Conservation (phyloP, 2,329 filamentous ascomycete genomes). For the Apiospora aurea region DNA sequence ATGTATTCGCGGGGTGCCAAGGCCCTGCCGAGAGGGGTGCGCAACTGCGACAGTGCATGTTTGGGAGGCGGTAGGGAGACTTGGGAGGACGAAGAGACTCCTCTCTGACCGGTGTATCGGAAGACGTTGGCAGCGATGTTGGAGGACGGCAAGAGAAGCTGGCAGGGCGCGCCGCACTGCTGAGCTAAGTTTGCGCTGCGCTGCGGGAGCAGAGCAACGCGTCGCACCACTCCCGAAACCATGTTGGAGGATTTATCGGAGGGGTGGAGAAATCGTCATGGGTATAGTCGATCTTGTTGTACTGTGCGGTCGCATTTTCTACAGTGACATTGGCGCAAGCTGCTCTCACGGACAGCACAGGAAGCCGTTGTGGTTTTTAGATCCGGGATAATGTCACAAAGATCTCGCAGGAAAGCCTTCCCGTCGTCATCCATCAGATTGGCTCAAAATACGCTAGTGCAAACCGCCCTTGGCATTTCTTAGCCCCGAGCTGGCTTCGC, state of each 20-base stretch:
- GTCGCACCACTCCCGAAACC: slow-evolving; percentile 58
- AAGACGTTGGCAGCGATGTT: slow-evolving; percentile 29
- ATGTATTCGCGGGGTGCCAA: not conserved
- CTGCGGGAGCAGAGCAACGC: slow-evolving; percentile 55
- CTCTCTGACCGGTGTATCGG: slow-evolving; percentile 6
- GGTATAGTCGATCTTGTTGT: slow-evolving; percentile 27
- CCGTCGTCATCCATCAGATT: slow-evolving; percentile 22
- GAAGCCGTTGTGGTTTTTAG: slow-evolving; percentile 1
- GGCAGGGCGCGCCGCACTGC: slow-evolving; percentile 28
- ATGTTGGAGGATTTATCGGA: slow-evolving; percentile 45
- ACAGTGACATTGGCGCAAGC: slow-evolving; percentile 16
- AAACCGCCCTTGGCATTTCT: slow-evolving; percentile 10
- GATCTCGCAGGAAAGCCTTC: slow-evolving; percentile 15
- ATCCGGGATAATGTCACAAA: slow-evolving; percentile 6
- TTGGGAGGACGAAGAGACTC: not conserved
- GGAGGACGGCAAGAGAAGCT: slow-evolving; percentile 27
- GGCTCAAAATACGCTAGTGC: slow-evolving; percentile 15
- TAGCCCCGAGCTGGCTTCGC: slow-evolving; percentile 16
- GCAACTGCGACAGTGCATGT: not conserved
- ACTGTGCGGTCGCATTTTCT: slow-evolving; percentile 32
- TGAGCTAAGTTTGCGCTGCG: slow-evolving; percentile 45
- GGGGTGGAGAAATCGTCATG: slow-evolving; percentile 33
- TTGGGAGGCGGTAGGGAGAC: not conserved
- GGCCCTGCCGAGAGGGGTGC: not conserved
- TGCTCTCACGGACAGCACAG: slow-evolving; percentile 6